Evolutionary conservation across 1,139 yeast species (phyloP).

Genomic region (Magnusiomyces fungicola): DNA sequence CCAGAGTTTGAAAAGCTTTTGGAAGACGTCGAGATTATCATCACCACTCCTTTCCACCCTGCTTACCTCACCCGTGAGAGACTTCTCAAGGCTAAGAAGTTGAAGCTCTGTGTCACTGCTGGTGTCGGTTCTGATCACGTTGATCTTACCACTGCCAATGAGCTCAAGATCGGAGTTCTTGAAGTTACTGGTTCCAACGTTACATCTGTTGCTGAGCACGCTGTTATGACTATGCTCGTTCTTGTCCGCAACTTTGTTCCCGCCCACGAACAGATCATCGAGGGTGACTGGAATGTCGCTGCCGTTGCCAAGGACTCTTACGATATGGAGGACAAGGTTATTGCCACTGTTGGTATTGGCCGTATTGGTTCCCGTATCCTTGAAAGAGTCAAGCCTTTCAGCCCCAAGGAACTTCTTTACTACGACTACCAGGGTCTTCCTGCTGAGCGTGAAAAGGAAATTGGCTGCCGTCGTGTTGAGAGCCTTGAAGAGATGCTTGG

Average conservation of each 20-base stretch:
- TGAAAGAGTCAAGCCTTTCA: slow-evolving; percentile 66
- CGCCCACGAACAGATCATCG: slow-evolving; percentile 59
- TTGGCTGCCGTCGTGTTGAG: slow-evolving; percentile 55
- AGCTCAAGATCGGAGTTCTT: slow-evolving; percentile 53
- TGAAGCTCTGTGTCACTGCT: slow-evolving; percentile 68
- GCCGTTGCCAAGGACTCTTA: slow-evolving; percentile 66
- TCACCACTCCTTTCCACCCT: slow-evolving; percentile 81
- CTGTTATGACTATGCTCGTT: slow-evolving; percentile 62
- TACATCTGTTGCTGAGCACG: slow-evolving; percentile 77
- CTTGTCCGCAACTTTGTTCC: slow-evolving; percentile 74
- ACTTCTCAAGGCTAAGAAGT: slow-evolving; percentile 61
- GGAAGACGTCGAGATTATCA: slow-evolving; percentile 65
- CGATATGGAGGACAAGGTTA: slow-evolving; percentile 67
- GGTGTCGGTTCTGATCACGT: slow-evolving; percentile 84
- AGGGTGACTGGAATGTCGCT: slow-evolving; percentile 71
- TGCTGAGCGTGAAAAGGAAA: slow-evolving; percentile 47
- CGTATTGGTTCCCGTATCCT: slow-evolving; percentile 73
- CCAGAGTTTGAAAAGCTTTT: slow-evolving; percentile 58
- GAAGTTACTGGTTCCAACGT: slow-evolving; percentile 84
- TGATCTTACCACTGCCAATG: slow-evolving; percentile 67
- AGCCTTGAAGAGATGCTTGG: slow-evolving; percentile 60
- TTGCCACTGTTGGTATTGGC: slow-evolving; percentile 78
- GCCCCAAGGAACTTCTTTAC: slow-evolving; percentile 65
- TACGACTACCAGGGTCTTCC: slow-evolving; percentile 71
- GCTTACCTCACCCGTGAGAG: slow-evolving; percentile 65